A percentile compares a stretch with the other conserved stretches of the same genome.
Evolutionary conservation across 2,329 filamentous ascomycete genomes (phyloP).

Genomic region (Elsinoe perseae): DNA sequence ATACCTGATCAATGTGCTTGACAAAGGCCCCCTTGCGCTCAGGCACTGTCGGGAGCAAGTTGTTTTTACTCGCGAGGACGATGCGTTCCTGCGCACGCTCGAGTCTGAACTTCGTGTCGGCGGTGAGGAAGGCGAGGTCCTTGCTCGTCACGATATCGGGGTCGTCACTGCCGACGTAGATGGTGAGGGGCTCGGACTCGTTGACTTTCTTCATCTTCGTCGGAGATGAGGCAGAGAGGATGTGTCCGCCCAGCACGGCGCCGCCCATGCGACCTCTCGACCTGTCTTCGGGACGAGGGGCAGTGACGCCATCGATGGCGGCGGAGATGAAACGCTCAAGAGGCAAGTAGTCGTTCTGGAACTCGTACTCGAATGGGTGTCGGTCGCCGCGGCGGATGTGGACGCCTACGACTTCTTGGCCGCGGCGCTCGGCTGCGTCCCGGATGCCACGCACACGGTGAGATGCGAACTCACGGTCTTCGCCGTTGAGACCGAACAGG

Average conservation of each 20-base stretch:
- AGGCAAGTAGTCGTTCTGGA: constrained; percentile 69
- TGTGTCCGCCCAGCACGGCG: not conserved
- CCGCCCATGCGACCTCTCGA: not conserved
- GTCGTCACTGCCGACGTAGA: constrained; percentile 73
- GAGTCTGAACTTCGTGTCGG: constrained; percentile 24
- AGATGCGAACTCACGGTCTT: constrained; percentile 59
- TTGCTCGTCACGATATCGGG: constrained; percentile 61
- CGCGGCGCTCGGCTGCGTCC: constrained; percentile 37
- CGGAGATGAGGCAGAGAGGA: constrained; percentile 6
- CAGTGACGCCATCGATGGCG: constrained; percentile 37
- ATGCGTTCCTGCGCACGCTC: constrained; percentile 66
- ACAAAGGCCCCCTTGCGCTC: constrained; percentile 45
- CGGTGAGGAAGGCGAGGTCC: constrained; percentile 47
- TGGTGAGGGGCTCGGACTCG: constrained; percentile 23
- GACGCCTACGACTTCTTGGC: constrained; percentile 57
- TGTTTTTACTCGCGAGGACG: constrained; percentile 59
- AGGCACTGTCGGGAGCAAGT: constrained; percentile 30
- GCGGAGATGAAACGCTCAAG: constrained; percentile 57
- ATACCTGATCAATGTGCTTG: constrained; percentile 64
- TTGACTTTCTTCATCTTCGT: not conserved
- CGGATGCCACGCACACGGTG: constrained; percentile 52
- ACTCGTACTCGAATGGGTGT: constrained; percentile 73
- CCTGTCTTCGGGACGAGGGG: not conserved
- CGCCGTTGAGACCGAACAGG: constrained; percentile 60
- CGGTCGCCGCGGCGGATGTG: constrained; percentile 75